Evolutionary conservation across 176 grass and related monocot genomes (phyloP).

Genomic region (Pontederia paniculata): DNA sequence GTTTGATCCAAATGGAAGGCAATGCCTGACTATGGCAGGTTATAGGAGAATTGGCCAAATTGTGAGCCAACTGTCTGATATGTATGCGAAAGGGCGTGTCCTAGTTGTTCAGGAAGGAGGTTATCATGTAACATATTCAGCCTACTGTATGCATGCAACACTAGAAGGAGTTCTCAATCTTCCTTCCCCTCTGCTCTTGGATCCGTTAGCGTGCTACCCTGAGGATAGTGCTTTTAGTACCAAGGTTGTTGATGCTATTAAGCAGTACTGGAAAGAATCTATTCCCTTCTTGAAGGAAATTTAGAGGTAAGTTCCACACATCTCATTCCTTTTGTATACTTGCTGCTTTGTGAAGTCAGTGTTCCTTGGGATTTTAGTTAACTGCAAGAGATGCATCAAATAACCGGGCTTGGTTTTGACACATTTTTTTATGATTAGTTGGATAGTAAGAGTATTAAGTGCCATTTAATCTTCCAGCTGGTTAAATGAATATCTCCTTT

Average conservation of each 20-base stretch:
- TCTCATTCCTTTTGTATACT: too few relatives aligned
- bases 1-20: constrained; percentile 92
- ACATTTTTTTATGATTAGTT: too few relatives aligned
- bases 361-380: too few relatives aligned
- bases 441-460: too few relatives aligned
- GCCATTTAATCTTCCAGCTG: too few relatives aligned
- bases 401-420: too few relatives aligned
- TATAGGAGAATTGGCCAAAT: constrained; percentile 55
- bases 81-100: constrained; percentile 31
- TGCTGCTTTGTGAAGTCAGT: too few relatives aligned
- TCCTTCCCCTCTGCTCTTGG: constrained; percentile 34
- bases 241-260: constrained; percentile 54
- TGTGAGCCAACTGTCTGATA: constrained; percentile 41
- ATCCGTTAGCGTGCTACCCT: constrained; percentile 76
- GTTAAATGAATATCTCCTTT: too few relatives aligned
- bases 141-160: constrained; percentile 76
- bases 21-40: constrained; percentile 78
- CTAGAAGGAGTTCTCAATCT: constrained; percentile 72
- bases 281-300: constrained; percentile 42
- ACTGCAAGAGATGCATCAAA: too few relatives aligned
- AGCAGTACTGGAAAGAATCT: constrained; percentile 55
- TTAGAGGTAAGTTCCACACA: too few relatives aligned
- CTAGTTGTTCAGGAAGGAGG: constrained; percentile 85
- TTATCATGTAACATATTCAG: constrained; percentile 77
- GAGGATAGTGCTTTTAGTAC: constrained; percentile 48